phyloP scores from a whole-genome alignment of 306 rosid genomes.

The Vigna reflexopilosa region DNA sequence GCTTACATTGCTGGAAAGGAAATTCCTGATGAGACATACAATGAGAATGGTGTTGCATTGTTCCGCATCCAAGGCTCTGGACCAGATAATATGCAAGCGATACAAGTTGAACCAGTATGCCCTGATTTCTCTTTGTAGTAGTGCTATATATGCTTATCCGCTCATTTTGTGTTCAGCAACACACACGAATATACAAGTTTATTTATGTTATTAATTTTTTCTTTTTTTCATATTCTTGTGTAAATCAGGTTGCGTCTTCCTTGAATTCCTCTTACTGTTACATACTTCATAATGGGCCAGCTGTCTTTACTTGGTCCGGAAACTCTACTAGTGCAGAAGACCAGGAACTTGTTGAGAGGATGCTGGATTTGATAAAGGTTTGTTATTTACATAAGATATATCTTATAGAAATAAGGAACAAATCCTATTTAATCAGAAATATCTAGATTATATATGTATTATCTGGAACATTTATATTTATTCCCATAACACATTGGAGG shows the following conservation, averaged over 20 bases:
- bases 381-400: conserved; percentile 34
- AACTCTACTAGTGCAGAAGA: conserved; percentile 66
- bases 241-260: conserved; percentile 75
- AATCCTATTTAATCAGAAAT: too few species aligned
- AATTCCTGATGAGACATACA: conserved; percentile 79
- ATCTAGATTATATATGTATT: too few species aligned
- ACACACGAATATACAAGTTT: conserved; percentile 29
- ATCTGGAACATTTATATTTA: too few species aligned
- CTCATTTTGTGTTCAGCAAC: not conserved
- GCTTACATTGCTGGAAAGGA: conserved; percentile 60
- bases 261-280: conserved; percentile 87
- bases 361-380: conserved; percentile 90
- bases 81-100: conserved; percentile 95
- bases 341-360: conserved; percentile 88
- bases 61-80: conserved; percentile 95
- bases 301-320: conserved; percentile 86
- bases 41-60: conserved; percentile 78
- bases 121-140: conserved; percentile 8
- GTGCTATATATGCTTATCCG: not conserved
- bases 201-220: conserved; percentile 19
- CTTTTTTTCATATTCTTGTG: conserved; percentile 13
- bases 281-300: conserved; percentile 76
- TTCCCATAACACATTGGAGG: too few species aligned
- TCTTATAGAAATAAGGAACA: too few species aligned
- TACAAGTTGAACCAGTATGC: conserved; percentile 86